Conservation (phyloP, 495 filamentous ascomycete species). For the Penicillium longicatenatum region DNA sequence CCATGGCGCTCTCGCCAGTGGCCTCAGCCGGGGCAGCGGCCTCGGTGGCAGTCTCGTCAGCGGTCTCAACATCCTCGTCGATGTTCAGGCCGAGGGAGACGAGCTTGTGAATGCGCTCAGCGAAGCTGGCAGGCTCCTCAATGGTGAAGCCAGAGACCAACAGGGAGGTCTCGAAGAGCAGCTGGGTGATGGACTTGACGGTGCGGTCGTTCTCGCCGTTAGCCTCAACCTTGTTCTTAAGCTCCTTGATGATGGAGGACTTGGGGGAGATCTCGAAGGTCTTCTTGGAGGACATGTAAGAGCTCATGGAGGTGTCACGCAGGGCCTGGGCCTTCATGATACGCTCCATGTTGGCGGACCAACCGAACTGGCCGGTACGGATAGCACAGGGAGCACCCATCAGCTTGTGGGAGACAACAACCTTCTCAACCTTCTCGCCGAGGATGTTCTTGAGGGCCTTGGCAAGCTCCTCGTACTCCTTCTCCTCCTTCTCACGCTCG, state of each 20-base stretch:
- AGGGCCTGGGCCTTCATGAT: conserved; percentile 99
- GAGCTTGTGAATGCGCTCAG: conserved; percentile 98
- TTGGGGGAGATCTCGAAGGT: conserved; percentile 99
- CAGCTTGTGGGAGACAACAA: conserved; percentile 98
- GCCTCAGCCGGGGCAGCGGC: conserved; percentile 61
- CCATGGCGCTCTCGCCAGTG: conserved; percentile 68
- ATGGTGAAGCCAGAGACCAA: conserved; percentile 99
- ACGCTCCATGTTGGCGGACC: conserved; percentile 99
- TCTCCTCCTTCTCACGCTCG: conserved; percentile 92
- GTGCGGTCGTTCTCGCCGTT: conserved; percentile 98
- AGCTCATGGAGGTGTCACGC: conserved; percentile 98
- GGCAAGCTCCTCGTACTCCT: conserved; percentile 91
- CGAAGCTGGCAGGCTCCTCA: conserved; percentile 95
- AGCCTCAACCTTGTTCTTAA: conserved; percentile 96
- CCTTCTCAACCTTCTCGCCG: conserved; percentile 99
- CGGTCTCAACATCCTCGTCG: conserved; percentile 83
- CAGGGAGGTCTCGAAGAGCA: conserved; percentile 97
- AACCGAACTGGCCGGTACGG: conserved; percentile 99
- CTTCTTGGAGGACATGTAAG: conserved; percentile 99
- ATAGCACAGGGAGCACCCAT: conserved; percentile 95
- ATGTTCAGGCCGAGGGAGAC: conserved; percentile 95
- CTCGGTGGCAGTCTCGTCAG: conserved; percentile 62
- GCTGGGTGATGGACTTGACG: conserved; percentile 96
- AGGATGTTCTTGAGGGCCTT: conserved; percentile 99
- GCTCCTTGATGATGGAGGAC: conserved; percentile 96